Evolutionary conservation across 139 green algal genomes (phyloP).

Genomic region (Monoraphidium neglectum): DNA sequence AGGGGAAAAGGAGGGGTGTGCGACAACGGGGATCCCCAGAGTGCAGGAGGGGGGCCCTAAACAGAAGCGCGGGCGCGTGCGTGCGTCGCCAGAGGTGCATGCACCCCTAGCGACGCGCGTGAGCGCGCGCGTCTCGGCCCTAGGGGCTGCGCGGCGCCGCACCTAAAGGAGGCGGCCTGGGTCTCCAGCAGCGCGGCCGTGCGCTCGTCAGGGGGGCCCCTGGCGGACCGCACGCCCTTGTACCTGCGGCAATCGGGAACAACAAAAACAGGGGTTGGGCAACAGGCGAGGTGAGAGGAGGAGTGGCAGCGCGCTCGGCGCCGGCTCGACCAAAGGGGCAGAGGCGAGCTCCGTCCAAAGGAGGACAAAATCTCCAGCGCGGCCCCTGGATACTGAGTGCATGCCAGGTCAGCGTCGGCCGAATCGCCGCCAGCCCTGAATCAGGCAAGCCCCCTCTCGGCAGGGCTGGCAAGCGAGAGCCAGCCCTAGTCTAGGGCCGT

Average conservation of each 20-base stretch:
- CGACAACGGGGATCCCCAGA: neutral
- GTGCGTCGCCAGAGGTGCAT: no score
- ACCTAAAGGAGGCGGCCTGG: conserved; percentile 22
- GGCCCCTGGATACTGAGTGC: neutral
- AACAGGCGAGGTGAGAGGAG: neutral
- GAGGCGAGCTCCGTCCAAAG: neutral
- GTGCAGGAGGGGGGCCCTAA: neutral
- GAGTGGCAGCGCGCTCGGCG: neutral
- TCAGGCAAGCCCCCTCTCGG: no score
- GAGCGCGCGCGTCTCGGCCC: no score
- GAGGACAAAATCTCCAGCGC: neutral
- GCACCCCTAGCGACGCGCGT: no score
- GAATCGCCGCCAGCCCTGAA: no score
- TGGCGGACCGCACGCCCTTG: conserved; percentile 33
- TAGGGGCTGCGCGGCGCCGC: no score
- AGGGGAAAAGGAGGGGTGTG: neutral
- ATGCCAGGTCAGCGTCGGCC: neutral
- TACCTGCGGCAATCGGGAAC: neutral
- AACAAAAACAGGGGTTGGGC: neutral
- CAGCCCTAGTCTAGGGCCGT: no score
- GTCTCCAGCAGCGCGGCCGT: conserved; percentile 35
- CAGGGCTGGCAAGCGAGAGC: no score
- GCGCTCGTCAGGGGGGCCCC: conserved; percentile 38
- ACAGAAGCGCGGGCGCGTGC: neutral
- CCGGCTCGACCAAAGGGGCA: neutral